A percentile compares a stretch with the other conserved stretches of the same genome.
These are phyloP conservation scores for Trichoderma koningii DNA, from an alignment of 2,329 filamentous ascomycete species.

Conservation along the genomic window DNA sequence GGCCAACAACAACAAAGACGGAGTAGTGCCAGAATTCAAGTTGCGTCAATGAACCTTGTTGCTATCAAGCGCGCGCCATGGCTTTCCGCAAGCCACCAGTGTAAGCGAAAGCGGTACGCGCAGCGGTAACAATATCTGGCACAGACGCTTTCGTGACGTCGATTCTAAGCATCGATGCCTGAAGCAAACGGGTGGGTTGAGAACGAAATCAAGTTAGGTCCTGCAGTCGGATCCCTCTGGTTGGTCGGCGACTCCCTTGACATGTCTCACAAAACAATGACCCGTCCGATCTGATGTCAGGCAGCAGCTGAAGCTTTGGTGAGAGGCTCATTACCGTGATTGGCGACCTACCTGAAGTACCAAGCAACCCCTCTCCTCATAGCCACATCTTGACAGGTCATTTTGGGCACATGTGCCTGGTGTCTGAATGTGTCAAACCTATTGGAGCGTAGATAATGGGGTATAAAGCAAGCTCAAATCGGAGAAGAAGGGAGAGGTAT, in stretches of 20 bases:
- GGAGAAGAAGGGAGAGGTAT: no score
- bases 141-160: not conserved
- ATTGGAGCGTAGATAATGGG: not conserved
- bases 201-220: not conserved
- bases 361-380: no score
- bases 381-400: not conserved
- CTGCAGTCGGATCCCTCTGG: not conserved
- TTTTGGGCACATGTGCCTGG: not conserved
- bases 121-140: not conserved
- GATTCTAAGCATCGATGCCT: constrained; percentile 4
- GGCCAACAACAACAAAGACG: not conserved
- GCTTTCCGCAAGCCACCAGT: not conserved
- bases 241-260: not conserved
- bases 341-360: not conserved
- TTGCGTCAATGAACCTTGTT: not conserved
- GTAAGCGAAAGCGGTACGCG: not conserved
- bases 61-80: not conserved
- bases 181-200: not conserved
- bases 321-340: not conserved
- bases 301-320: not conserved
- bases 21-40: not conserved
- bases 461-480: not conserved
- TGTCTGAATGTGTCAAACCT: not conserved
- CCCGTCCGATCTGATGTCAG: not conserved
- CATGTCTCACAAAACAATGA: not conserved